Evolutionary conservation across 176 grass and related monocot genomes (phyloP).

Genomic region (Triticum urartu): DNA sequence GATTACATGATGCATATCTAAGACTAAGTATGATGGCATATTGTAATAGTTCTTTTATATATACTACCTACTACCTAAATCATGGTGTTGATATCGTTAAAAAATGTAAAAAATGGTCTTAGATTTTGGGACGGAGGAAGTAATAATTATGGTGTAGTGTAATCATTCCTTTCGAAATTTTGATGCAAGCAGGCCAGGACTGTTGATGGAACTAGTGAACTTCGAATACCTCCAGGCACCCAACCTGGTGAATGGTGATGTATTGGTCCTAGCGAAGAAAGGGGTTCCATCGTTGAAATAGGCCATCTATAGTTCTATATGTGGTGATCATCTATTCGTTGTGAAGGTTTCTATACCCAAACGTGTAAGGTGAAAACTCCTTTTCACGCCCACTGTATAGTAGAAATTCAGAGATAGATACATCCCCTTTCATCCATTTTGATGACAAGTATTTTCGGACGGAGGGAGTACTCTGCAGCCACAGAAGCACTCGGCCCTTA

Average conservation of each 20-base stretch:
- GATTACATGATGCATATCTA: too few relatives aligned
- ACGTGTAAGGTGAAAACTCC: slow-evolving; percentile 82
- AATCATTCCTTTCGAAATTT: slow-evolving; percentile 17
- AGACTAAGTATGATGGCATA: neutral
- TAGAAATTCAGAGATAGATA: too few relatives aligned
- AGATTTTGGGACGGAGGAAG: too few relatives aligned
- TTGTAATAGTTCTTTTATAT: slow-evolving; percentile 16
- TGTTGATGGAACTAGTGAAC: slow-evolving; percentile 71
- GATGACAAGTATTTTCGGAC: too few relatives aligned
- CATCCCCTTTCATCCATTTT: too few relatives aligned
- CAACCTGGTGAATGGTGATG: slow-evolving; percentile 96
- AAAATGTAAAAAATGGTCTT: neutral
- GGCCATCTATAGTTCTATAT: slow-evolving; percentile 47
- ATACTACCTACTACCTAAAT: slow-evolving; percentile 4
- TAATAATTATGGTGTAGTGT: neutral
- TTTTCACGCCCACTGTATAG: too few relatives aligned
- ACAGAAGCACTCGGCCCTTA: neutral
- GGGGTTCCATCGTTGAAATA: slow-evolving; percentile 93
- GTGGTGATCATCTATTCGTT: slow-evolving; percentile 92
- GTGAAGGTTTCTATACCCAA: slow-evolving; percentile 88
- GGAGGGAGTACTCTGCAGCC: neutral
- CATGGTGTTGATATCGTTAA: neutral
- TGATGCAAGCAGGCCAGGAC: slow-evolving; percentile 69
- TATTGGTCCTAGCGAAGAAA: slow-evolving; percentile 76
- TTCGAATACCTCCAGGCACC: slow-evolving; percentile 90